Evolutionary conservation across 1,284 basidiomycete genomes (phyloP).

Genomic region (Termitomyces sp.): DNA sequence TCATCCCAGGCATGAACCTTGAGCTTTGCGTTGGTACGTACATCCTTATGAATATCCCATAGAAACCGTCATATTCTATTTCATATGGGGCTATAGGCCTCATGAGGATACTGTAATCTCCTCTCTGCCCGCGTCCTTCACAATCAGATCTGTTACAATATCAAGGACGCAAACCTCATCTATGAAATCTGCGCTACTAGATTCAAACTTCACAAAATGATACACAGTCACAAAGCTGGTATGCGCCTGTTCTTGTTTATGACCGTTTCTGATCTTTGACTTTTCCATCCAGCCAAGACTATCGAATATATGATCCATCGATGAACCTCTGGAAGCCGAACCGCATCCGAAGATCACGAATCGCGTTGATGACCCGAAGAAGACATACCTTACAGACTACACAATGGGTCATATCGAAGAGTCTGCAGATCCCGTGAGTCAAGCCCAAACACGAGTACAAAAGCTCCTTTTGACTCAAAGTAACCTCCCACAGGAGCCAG

Average conservation of each 20-base stretch:
- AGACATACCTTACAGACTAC: conserved; percentile 63
- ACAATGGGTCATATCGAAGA: conserved; percentile 57
- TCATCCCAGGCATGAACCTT: too few relatives aligned
- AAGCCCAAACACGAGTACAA: too few relatives aligned
- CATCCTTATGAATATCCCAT: too few relatives aligned
- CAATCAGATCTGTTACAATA: conserved; percentile 69
- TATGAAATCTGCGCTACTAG: conserved; percentile 68
- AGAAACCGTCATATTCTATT: too few relatives aligned
- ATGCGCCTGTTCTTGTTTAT: neutral
- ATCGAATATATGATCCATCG: conserved; percentile 77
- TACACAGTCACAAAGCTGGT: conserved; percentile 77
- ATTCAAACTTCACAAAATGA: conserved; percentile 69
- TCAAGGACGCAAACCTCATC: conserved; percentile 72
- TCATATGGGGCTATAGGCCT: too few relatives aligned
- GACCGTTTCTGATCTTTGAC: neutral
- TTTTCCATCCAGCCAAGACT: conserved; percentile 51
- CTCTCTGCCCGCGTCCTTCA: conserved; percentile 67
- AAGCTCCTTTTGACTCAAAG: neutral
- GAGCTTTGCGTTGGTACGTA: too few relatives aligned
- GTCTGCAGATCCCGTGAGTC: conserved; percentile 41
- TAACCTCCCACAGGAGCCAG: conserved; percentile 45
- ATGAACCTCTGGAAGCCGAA: conserved; percentile 64
- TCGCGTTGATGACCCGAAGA: conserved; percentile 49
- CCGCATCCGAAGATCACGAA: conserved; percentile 53
- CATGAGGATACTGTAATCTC: too few relatives aligned